Evolutionary conservation across 495 filamentous ascomycete species (phyloP), one percentile per base, ranked within the genome.

Genomic region (Daldinia caldariorum): DNA sequence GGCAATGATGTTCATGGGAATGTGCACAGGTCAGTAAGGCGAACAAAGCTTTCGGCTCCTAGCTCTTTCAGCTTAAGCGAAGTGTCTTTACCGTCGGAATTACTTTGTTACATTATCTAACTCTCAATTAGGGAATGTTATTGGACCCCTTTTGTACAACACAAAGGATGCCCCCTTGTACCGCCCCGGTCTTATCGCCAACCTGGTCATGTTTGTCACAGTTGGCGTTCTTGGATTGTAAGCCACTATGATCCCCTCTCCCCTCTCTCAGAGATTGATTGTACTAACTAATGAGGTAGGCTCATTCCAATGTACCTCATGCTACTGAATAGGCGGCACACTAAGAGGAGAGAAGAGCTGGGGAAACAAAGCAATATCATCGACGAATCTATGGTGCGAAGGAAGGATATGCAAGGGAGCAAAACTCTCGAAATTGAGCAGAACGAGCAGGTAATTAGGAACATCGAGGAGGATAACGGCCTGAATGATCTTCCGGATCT

Each of bases 91-190:
- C 22, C 22, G 10, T 22, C 9, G 6, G 3, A 10, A 16, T 13
- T 22, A 47, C 43, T 10, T 35, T 31, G 45, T 29, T 4, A 10
- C 10, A 20, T 32, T n/a, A 32, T 43, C 62, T 71, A 59, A 71
- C 35, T 53, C 9, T 7, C 6, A 5, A 38, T 9, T 38, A 71
- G 88, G 88, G 32, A 90, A 83, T n/a, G 78, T 89, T 20, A 82
- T 89, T 54, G 86, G 86, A 0, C 88, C 89, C 0, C 84, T 87
- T 61, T 78, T 91, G 1, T 91, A 85, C 58, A 85, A 83, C n/a
- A 85, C 84, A 4, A 81, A 81, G 9, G 85, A 91, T 45, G 85
- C 85, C 0, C 88, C 89, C 0, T 75, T 84, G 4, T 90, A 91
- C 63, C 79, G 79, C 20, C 77, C 84, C 12, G 89, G 88, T 6